Percentiles rank a stretch among this genome's conserved stretches.
Conservation (phyloP, 179 eudicot genomes). For the Sideroxylon spinosum region DNA sequence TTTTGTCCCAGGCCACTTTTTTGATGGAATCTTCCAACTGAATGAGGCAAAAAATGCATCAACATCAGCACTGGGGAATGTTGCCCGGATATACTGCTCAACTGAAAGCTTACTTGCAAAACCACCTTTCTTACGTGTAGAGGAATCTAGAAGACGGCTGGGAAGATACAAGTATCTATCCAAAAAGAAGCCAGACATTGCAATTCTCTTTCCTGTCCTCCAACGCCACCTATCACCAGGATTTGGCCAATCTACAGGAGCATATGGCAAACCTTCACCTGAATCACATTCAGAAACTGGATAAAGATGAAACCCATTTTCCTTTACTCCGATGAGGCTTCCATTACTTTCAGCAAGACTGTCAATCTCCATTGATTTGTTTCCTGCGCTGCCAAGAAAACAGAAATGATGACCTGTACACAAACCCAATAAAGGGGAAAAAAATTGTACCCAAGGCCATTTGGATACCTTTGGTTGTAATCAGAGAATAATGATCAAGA, state of each 20-base stretch:
- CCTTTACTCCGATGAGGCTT: conserved; percentile 27
- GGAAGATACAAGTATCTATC: conserved; percentile 72
- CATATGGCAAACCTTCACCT: conserved; percentile 89
- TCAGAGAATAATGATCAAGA: neutral
- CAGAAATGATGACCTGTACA: neutral
- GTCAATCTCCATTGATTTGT: conserved; percentile 64
- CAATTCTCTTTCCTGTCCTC: conserved; percentile 55
- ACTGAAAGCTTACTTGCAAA: conserved; percentile 62
- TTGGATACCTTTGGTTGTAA: conserved; percentile 14
- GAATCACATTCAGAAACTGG: conserved; percentile 51
- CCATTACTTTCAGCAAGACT: conserved; percentile 43
- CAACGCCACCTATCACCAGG: conserved; percentile 83
- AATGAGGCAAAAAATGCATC: conserved; percentile 64
- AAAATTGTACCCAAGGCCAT: conserved; percentile 18
- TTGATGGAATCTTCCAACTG: conserved; percentile 70
- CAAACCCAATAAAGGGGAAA: no score
- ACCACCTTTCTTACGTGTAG: conserved; percentile 29
- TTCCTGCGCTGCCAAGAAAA: conserved; percentile 24
- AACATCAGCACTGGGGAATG: conserved; percentile 50
- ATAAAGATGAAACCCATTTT: conserved; percentile 58
- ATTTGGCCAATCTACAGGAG: conserved; percentile 74
- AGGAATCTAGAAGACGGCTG: conserved; percentile 29
- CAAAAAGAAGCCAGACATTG: conserved; percentile 40
- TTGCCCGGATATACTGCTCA: conserved; percentile 36
- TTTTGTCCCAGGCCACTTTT: conserved; percentile 28